Percentiles rank a stretch among this genome's conserved stretches.
These are phyloP conservation scores for Knufia petricola DNA, from an alignment of 2,329 filamentous ascomycete genomes.

Conservation along the genomic window DNA sequence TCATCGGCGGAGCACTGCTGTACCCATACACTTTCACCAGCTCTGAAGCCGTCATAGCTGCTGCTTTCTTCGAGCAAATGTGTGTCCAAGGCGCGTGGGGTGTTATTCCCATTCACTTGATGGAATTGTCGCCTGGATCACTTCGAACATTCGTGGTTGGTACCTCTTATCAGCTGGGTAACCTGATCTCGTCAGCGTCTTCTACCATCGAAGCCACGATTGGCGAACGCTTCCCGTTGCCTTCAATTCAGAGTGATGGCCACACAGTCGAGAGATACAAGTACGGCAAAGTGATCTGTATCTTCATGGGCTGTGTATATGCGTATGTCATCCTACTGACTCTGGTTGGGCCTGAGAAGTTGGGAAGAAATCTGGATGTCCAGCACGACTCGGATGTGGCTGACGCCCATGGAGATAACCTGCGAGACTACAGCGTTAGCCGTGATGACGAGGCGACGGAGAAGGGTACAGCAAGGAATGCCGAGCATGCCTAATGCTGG, in stretches of 20 bases:
- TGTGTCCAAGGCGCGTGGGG: conserved; percentile 70
- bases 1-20: conserved; percentile 63
- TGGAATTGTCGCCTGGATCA: conserved; percentile 52
- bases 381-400: conserved; percentile 39
- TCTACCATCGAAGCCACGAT: conserved; percentile 69
- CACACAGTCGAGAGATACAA: conserved; percentile 46
- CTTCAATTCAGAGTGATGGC: conserved; percentile 35
- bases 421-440: conserved; percentile 12
- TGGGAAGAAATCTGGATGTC: conserved; percentile 39
- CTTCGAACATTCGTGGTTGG: conserved; percentile 56
- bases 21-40: conserved; percentile 72
- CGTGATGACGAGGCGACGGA: conserved; percentile 13
- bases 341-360: conserved; percentile 39
- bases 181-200: conserved; percentile 51
- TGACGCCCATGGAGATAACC: conserved; percentile 26
- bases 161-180: conserved; percentile 55
- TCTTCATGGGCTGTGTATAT: conserved; percentile 82
- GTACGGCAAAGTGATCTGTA: conserved; percentile 78
- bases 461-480: conserved; percentile 12
- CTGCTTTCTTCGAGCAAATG: conserved; percentile 77
- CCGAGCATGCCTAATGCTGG: conserved; percentile 14
- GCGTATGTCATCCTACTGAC: conserved; percentile 47
- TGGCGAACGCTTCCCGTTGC: conserved; percentile 64
- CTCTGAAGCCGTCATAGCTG: conserved; percentile 57
- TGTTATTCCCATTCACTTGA: conserved; percentile 60